Evolutionary conservation across 2,329 filamentous ascomycete species (phyloP), one percentile per base, ranked within the genome.

Genomic region (Hypoxylon sp.): DNA sequence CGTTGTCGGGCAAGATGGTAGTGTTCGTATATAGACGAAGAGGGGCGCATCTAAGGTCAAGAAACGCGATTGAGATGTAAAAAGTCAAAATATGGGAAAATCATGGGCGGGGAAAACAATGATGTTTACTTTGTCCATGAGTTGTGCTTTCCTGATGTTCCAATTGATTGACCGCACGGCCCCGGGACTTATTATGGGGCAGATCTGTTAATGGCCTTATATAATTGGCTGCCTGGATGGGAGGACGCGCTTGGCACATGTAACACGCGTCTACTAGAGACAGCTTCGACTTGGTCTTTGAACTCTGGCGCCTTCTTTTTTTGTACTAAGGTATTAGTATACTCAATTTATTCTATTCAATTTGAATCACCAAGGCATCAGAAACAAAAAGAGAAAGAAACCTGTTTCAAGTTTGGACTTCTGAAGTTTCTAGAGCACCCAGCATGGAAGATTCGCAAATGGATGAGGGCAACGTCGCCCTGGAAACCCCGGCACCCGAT

Each of bases 361-460:
- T 2, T 27, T n/a, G 3, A 14, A 53, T 11, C 19, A 48, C 25
- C 19, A 16, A 37, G 19, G 30, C 14, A 39, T 14, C 11, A 48
- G n/a, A n/a, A 48, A 11, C 30, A 8, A 46, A n/a, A 2, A 51
- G 14, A 56, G 11, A 8, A 58, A 37, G 12, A 53, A 46, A 2
- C 8, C 16, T 16, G 2, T n/a, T n/a, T 34, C 5, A 2, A 48
- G 16, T 4, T 14, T 27, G 8, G 23, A 45, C 32, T 29, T 27
- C 45, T 14, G 0, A 45, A 21, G 11, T 16, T 16, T 46, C 34
- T 32, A 55, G 5, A 47, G 4, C 8, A 8, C 39, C 34, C 37
- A 41, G 29, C 25, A 82, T 82, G 79, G 78, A 80, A 61, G 81
- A 84, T 71, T 75, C 78, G 2, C 74, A 75, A 57, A 79, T 78